A percentile compares a stretch with the other conserved stretches of the same genome.
phyloP scores from a whole-genome alignment of 306 rosid species.

The Corylus heterophylla region DNA sequence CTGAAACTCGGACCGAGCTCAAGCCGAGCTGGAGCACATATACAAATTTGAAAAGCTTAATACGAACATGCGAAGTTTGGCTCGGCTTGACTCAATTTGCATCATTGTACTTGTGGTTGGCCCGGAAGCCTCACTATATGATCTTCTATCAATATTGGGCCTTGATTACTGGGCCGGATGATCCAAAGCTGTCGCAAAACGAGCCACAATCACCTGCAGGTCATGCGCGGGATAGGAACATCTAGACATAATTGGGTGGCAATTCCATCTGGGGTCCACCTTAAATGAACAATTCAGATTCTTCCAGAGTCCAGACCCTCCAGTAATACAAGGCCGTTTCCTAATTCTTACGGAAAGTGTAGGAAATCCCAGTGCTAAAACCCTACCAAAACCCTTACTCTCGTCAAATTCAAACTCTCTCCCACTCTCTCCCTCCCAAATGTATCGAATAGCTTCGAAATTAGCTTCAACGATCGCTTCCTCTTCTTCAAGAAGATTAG shows the following conservation, averaged over 20 bases:
- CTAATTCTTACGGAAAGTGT: background rate
- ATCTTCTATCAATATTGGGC: background rate
- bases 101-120: too few relatives aligned
- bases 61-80: too few relatives aligned
- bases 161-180: background rate
- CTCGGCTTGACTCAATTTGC: too few relatives aligned
- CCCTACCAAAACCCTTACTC: constrained; percentile 26
- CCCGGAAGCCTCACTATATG: too few relatives aligned
- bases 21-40: too few relatives aligned
- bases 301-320: background rate
- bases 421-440: constrained; percentile 24
- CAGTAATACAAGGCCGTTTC: background rate
- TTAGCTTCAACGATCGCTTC: constrained; percentile 60
- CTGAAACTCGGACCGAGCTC: too few relatives aligned
- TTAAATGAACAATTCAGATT: background rate
- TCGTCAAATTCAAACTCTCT: background rate
- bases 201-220: background rate
- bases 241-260: background rate
- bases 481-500: constrained; percentile 55
- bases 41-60: too few relatives aligned
- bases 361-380: constrained; percentile 27
- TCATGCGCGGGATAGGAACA: background rate
- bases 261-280: background rate
- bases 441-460: constrained; percentile 75
- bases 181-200: background rate